Conservation (phyloP, 2,329 filamentous ascomycete species). For the Aspergillus novofumigatus region DNA sequence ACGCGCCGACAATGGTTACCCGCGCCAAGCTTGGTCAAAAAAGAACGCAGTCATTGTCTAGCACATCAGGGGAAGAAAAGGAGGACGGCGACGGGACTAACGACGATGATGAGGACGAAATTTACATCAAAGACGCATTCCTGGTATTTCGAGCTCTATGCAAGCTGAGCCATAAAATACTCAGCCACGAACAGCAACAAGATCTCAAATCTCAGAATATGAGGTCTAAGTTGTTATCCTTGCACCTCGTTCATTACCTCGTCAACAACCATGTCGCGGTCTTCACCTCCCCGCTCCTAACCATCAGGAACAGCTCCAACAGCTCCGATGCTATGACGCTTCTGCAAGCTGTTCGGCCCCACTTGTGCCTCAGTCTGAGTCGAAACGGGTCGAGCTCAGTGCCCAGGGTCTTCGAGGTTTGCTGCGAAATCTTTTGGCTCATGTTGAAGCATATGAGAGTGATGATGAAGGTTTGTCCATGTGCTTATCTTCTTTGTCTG, state of each 20-base stretch:
- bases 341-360: slow-evolving; percentile 92
- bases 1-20: slow-evolving; percentile 64
- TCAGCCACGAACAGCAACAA: slow-evolving; percentile 85
- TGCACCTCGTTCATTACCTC: slow-evolving; percentile 92
- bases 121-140: slow-evolving; percentile 95
- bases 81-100: slow-evolving; percentile 37
- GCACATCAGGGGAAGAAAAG: slow-evolving; percentile 32
- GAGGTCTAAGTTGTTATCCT: slow-evolving; percentile 91
- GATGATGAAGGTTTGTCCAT: slow-evolving; percentile 73
- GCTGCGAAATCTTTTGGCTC: slow-evolving; percentile 95
- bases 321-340: slow-evolving; percentile 81
- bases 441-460: slow-evolving; percentile 93
- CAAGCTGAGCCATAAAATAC: slow-evolving; percentile 88
- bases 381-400: slow-evolving; percentile 93
- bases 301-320: slow-evolving; percentile 84
- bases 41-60: slow-evolving; percentile 42
- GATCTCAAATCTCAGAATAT: slow-evolving; percentile 93
- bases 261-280: slow-evolving; percentile 90
- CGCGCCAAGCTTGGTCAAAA: slow-evolving; percentile 49
- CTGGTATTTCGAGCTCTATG: slow-evolving; percentile 96
- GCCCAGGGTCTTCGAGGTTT: slow-evolving; percentile 87
- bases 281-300: slow-evolving; percentile 87
- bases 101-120: slow-evolving; percentile 78
- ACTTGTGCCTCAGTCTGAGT: slow-evolving; percentile 90
- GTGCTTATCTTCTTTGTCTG: not conserved